Base-by-base conservation (phyloP, 2,329 filamentous ascomycete genomes). In the Mycocentrospora acerina region DNA sequence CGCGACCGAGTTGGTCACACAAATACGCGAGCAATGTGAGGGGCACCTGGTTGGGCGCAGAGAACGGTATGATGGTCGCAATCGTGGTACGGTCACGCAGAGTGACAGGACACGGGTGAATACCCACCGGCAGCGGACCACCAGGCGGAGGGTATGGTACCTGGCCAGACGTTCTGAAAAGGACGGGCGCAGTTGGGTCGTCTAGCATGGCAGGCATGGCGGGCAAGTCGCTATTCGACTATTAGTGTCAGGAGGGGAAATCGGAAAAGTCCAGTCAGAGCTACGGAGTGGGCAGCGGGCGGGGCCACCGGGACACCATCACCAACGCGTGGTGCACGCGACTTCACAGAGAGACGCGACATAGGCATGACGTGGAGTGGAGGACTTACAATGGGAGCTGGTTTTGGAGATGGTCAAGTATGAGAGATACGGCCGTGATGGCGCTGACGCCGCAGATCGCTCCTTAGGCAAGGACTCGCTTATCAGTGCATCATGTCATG, bases 21-120 rank as follows among this genome's bases (percentile, higher is more conserved):
- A 95, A 80, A 60, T 94, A 93, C 26, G 77, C 77, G 24, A 91
- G 74, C 41, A 95, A 74, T 6, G 85, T 83, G 26, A 75, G 72
- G 2, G 90, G 90, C n/a, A 94, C 83, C 60, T 90, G 81, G 40
- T 81, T 74, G 13, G 80, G 79, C n/a, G 85, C 86, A 13, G 82
- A 82, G 66, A 95, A 90, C 8, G 90, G 90, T 34, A 95, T 79
- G 29, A 95, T 76, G 1, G 88, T 94, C 7, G 89, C 90, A 32
- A 86, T 81, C 1, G 89, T 94, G 52, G 90, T 83, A 33, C 88
- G 81, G 68, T 95, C 89, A 46, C 89, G 81, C 40, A 95, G 80
- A 1, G 83, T 91, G 46, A 95, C 87, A 67, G 88, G 85, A 47
- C 83, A 82, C 29, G 88, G 84, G 14, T 75, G 69, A 59, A 95